Evolutionary conservation across 345 rosid genomes (phyloP), one percentile per base, ranked within the genome.

Genomic region (Abelmoschus esculentus): DNA sequence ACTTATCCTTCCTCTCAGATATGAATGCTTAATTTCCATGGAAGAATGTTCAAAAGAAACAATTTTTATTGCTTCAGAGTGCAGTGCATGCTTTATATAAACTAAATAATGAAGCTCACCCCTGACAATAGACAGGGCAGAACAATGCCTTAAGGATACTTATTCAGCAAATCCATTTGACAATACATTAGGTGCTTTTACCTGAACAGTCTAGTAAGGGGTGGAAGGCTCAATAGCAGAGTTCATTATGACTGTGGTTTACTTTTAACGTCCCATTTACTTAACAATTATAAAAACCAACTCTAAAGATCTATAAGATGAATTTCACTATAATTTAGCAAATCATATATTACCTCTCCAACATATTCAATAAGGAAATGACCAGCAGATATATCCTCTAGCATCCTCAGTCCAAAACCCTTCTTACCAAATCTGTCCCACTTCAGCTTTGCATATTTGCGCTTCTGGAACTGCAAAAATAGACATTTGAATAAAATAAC

Each of bases 311-410:
- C 36, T 34, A 66, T 28, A 5, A 66, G 19, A 46, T 14, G 56
- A 47, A 66, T 47, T 22, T 42, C 14, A 28, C 70, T 3, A 63
- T 47, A 36, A 19, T 50, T 61, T 66, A 63, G 22, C 52, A 58
- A 32, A 50, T 53, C 26, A 22, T 28, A 54, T 22, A 69, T 77
- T 85, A 95, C 99, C 99, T 95, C 99, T 77, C 99, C 99, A 71
- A 95, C 96, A 67, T 95, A 95, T 81, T 95, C 99, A 78, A 88
- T 89, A 75, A 95, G 96, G 82, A 95, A 95, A 34, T 85, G 80
- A 36, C 99, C 98, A 68, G 78, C 84, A 6, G 80, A 74, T 76
- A 95, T 85, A 85, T 85, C 81, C 42, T 91, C 91, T 31, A 78
- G 86, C 86, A 83, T 55, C 77, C 84, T 88, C 80, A 95, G 85